A percentile compares a stretch with the other conserved stretches of the same genome.
Conservation (phyloP, 2,329 filamentous ascomycete genomes). For the Cladophialophora psammophila region DNA sequence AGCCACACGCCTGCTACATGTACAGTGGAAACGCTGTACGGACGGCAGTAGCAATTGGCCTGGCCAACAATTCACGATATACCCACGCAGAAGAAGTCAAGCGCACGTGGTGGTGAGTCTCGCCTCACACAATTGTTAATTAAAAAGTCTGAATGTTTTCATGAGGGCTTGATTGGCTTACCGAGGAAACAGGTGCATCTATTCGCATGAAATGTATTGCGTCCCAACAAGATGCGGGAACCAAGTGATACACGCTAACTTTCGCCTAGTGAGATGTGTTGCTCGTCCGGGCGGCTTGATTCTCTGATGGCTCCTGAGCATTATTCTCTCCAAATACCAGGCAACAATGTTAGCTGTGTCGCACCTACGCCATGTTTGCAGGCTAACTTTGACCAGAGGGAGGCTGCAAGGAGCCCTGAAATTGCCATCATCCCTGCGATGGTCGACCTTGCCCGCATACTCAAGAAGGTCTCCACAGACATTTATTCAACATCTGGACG, state of each 20-base stretch:
- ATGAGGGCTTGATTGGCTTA: too few relatives aligned
- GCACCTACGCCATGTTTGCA: neutral
- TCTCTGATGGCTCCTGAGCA: constrained; percentile 42
- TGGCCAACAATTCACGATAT: constrained; percentile 36
- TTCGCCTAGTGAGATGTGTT: neutral
- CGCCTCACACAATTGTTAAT: neutral
- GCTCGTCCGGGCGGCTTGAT: constrained; percentile 5
- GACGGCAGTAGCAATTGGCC: constrained; percentile 46
- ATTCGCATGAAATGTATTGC: constrained; percentile 7
- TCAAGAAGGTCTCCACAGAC: constrained; percentile 43
- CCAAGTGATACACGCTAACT: neutral
- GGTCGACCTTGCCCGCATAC: constrained; percentile 42
- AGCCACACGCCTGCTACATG: constrained; percentile 48
- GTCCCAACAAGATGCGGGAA: neutral
- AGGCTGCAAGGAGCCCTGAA: too few relatives aligned
- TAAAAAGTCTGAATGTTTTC: too few relatives aligned
- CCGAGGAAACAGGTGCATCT: constrained; percentile 5
- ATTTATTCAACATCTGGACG: constrained; percentile 40
- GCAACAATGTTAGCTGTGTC: neutral
- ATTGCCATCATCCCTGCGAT: constrained; percentile 26
- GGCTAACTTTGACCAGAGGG: too few relatives aligned
- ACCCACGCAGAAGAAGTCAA: too few relatives aligned
- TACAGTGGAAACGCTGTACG: constrained; percentile 48
- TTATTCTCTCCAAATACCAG: constrained; percentile 40
- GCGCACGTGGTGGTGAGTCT: constrained; percentile 41